phyloP scores from a whole-genome alignment of 768 basidiomycete genomes.

The Dioszegia crocea region DNA sequence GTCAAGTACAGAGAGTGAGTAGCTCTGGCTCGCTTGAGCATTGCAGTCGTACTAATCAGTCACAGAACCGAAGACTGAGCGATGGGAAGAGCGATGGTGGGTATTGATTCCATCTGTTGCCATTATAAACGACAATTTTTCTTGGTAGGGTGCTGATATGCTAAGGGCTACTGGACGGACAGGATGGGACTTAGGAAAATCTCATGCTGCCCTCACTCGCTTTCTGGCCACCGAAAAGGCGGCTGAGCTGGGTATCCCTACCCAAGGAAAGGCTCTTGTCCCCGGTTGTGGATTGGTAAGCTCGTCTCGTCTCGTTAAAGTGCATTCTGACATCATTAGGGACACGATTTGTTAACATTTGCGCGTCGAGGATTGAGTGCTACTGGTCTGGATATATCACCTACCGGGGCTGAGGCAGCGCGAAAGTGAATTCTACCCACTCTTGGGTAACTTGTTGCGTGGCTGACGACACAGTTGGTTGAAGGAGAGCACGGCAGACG shows the following conservation, averaged over 20 bases:
- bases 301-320: background rate
- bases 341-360: slow-evolving; percentile 40
- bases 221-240: slow-evolving; percentile 1
- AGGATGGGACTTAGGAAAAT: slow-evolving; percentile 27
- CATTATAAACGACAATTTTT: too few relatives aligned
- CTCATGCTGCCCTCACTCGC: slow-evolving; percentile 19
- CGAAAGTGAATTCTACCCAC: slow-evolving; percentile 19
- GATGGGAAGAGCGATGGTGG: too few relatives aligned
- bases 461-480: slow-evolving; percentile 16
- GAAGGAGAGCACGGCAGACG: background rate
- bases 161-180: slow-evolving; percentile 25
- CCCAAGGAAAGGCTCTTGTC: slow-evolving; percentile 23
- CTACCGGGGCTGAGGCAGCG: slow-evolving; percentile 34
- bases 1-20: too few relatives aligned
- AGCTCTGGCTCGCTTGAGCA: too few relatives aligned
- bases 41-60: too few relatives aligned
- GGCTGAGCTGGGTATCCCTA: slow-evolving; percentile 21
- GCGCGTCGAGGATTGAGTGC: slow-evolving; percentile 30
- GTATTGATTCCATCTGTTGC: too few relatives aligned
- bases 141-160: too few relatives aligned
- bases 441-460: background rate
- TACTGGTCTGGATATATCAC: slow-evolving; percentile 36
- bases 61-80: too few relatives aligned
- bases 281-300: slow-evolving; percentile 35
- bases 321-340: slow-evolving; percentile 16